Evolutionary conservation across 345 rosid genomes (phyloP).

Genomic region (Conringia planisiliqua): DNA sequence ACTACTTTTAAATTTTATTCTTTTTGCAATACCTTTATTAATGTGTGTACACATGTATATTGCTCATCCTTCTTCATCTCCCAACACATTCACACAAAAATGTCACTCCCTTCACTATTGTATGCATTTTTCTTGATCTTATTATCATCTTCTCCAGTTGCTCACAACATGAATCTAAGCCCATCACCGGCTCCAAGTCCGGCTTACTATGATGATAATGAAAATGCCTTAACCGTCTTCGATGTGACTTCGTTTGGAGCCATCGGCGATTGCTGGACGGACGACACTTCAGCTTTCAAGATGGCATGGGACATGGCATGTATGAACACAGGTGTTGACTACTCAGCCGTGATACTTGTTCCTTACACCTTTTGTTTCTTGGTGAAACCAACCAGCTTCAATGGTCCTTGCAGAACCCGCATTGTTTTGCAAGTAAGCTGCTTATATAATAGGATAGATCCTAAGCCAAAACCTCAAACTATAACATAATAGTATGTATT

Average conservation of each 20-base stretch:
- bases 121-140: slow-evolving; percentile 14
- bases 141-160: not conserved
- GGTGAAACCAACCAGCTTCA: slow-evolving; percentile 74
- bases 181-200: slow-evolving; percentile 34
- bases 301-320: slow-evolving; percentile 86
- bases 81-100: slow-evolving; percentile 14
- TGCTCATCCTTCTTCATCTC: not conserved
- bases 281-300: slow-evolving; percentile 78
- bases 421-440: slow-evolving; percentile 62
- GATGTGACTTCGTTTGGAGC: slow-evolving; percentile 75
- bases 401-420: slow-evolving; percentile 70
- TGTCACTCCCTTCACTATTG: not conserved
- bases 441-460: not conserved
- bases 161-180: not conserved
- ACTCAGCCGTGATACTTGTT: slow-evolving; percentile 39
- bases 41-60: not conserved
- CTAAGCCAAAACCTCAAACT: not conserved
- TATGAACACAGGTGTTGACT: slow-evolving; percentile 18
- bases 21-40: slow-evolving; percentile 3
- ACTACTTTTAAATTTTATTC: not conserved
- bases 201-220: not conserved
- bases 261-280: slow-evolving; percentile 59
- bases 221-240: slow-evolving; percentile 24
- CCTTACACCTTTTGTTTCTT: slow-evolving; percentile 62
- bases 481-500: no score